Conservation (phyloP, 2,329 filamentous ascomycete species). For the Pseudogymnoascus sp. region DNA sequence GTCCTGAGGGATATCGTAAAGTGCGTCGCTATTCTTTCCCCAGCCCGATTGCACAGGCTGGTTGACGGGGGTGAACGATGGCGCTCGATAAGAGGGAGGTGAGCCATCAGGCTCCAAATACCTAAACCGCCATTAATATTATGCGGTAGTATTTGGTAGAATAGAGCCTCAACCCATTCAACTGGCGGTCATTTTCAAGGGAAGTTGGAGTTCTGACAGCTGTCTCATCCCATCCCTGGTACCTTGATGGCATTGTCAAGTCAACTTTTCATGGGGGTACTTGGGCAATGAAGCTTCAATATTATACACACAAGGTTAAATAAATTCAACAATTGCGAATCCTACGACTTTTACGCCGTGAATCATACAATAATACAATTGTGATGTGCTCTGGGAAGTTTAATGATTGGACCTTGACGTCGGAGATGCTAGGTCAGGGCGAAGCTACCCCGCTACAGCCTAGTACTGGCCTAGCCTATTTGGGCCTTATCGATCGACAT, state of each 20-base stretch:
- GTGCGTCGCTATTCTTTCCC: constrained; percentile 11
- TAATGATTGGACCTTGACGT: not conserved
- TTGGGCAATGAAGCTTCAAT: not conserved
- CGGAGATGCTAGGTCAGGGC: not conserved
- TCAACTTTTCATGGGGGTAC: not conserved
- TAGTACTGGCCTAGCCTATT: not conserved
- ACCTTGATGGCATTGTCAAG: not conserved
- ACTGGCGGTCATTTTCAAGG: not conserved
- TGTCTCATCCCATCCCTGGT: constrained; percentile 1
- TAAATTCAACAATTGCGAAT: not conserved
- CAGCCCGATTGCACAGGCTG: constrained; percentile 15
- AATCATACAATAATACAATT: not conserved
- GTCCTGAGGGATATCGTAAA: constrained; percentile 16
- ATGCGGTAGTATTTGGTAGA: not conserved
- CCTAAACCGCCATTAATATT: not conserved
- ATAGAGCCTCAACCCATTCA: not conserved
- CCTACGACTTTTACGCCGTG: not conserved
- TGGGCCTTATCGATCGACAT: constrained; percentile 3
- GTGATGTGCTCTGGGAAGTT: not conserved
- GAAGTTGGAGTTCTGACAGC: not conserved
- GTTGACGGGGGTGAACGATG: constrained; percentile 12
- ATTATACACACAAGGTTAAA: not conserved
- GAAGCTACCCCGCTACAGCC: not conserved
- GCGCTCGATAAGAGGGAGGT: not conserved
- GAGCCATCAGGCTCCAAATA: not conserved